These are phyloP conservation scores for Alternaria incomplexa DNA, from an alignment of 2,329 filamentous ascomycete species.

Conservation along the genomic window DNA sequence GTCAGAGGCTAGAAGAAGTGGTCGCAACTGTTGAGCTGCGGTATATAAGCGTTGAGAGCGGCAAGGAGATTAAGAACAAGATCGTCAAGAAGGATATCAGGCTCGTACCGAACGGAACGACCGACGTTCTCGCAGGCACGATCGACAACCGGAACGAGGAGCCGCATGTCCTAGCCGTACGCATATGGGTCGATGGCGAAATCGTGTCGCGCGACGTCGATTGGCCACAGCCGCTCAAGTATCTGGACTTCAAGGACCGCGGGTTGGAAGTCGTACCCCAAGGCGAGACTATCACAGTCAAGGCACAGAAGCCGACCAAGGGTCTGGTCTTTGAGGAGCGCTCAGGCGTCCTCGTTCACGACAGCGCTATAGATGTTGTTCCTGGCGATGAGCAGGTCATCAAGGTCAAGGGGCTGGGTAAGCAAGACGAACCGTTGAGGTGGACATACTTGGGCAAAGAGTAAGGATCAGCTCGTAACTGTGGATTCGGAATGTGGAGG, in stretches of 20 bases:
- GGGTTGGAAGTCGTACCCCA: slow-evolving; percentile 54
- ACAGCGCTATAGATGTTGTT: slow-evolving; percentile 64
- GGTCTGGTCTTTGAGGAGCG: slow-evolving; percentile 66
- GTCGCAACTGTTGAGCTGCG: slow-evolving; percentile 58
- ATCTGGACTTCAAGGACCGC: slow-evolving; percentile 60
- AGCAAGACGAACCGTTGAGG: slow-evolving; percentile 47
- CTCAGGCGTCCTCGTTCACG: slow-evolving; percentile 59
- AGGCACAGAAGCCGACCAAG: slow-evolving; percentile 61
- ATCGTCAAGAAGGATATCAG: slow-evolving; percentile 56
- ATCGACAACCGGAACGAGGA: slow-evolving; percentile 61
- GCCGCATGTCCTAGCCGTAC: slow-evolving; percentile 62
- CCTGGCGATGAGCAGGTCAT: slow-evolving; percentile 63
- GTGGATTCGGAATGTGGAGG: slow-evolving; percentile 5
- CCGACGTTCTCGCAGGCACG: slow-evolving; percentile 57
- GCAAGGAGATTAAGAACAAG: slow-evolving; percentile 60
- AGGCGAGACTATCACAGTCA: slow-evolving; percentile 54
- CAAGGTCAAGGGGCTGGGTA: slow-evolving; percentile 50
- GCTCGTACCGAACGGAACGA: slow-evolving; percentile 62
- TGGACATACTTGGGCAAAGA: slow-evolving; percentile 55
- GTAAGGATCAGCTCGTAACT: slow-evolving; percentile 21
- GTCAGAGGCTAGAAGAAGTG: slow-evolving; percentile 53
- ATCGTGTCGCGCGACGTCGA: slow-evolving; percentile 63
- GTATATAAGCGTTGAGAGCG: slow-evolving; percentile 62
- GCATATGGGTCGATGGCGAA: slow-evolving; percentile 59
- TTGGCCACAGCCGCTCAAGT: slow-evolving; percentile 68